Evolutionary conservation across 1,284 basidiomycete species (phyloP), one percentile per base, ranked within the genome.

Genomic region (Neotropicomus parvogracilis): DNA sequence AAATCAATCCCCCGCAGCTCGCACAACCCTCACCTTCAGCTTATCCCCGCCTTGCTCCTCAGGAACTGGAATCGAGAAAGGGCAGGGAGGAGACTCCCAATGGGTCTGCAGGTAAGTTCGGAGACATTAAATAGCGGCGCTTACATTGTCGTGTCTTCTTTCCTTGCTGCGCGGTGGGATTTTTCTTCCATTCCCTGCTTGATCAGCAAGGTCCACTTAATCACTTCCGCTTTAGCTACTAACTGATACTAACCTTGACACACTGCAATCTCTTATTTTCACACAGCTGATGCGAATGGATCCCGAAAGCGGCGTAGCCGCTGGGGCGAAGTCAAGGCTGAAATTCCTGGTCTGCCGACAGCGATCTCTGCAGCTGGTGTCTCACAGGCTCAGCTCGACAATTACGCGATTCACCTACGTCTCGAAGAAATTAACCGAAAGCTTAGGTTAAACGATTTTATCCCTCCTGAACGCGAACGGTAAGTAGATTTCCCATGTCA

Each of bases 381-480:
- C 44, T 91, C 91, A 17, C 89, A 91, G 60, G 83, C 86, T 46
- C 92, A 97, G 66, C 83, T 98, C 46, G 94, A 97, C 71, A 94
- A 92, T 63, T 97, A 98, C 67, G 91, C 92, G 41, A 95, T 93
- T 51, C 91, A 95, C 63, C 77, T 97, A 42, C 81, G 97, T 49
- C 75, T 99, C 47, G 97, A 99, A 69, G 97, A 99, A 73, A 98
- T 99, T 65, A 93, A 94, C 59, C 82, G 91, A 60, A 97, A 97
- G 71, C 77, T 99, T 24, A 78, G 92, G 45, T 75, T 93, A 48
- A 97, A 97, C 57, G 93, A 98, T 63, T 94, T 94, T 56, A 83
- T 99, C 44, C 97, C 97, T 35, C 93, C 97, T 29, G 95, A 99
- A 58, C 81, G 89, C 53, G 94, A 97, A 75, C 80, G 93, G 88